A percentile compares a stretch with the other conserved stretches of the same genome.
Conservation (phyloP, 768 basidiomycete species). For the Leucogyrophana mollusca region DNA sequence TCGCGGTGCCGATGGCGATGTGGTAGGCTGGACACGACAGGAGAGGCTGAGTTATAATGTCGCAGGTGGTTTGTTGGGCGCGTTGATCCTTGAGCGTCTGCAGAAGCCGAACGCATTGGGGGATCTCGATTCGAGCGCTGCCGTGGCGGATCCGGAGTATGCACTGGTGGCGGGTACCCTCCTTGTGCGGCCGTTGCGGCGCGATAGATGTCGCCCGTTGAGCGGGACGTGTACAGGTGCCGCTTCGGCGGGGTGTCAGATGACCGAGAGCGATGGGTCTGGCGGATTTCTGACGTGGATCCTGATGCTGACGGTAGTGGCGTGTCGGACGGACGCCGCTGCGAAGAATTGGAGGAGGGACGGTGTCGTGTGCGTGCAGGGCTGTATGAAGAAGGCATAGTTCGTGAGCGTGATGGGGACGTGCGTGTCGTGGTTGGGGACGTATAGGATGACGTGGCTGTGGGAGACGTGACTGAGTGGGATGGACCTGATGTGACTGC, state of each 20-base stretch:
- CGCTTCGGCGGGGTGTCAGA: constrained; percentile 12
- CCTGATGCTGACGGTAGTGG: neutral
- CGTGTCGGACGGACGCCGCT: constrained; percentile 3
- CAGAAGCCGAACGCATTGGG: no score
- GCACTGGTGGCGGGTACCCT: neutral
- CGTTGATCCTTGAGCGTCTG: no score
- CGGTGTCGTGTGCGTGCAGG: neutral
- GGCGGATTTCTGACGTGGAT: no score
- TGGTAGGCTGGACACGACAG: neutral
- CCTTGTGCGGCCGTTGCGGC: neutral
- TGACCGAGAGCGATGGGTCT: neutral
- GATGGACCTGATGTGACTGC: neutral
- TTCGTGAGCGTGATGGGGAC: neutral
- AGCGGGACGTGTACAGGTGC: constrained; percentile 15
- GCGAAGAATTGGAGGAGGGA: neutral
- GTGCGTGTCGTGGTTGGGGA: constrained; percentile 1
- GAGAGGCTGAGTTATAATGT: constrained; percentile 19
- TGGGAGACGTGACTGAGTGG: constrained; percentile 3
- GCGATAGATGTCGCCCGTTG: constrained; percentile 21
- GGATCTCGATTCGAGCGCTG: no score
- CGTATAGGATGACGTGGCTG: constrained; percentile 1
- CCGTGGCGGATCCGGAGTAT: no score
- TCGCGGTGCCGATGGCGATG: constrained; percentile 1
- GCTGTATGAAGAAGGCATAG: no score
- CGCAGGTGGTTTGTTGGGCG: constrained; percentile 14